Evolutionary conservation across 176 grass and related monocot genomes (phyloP), one percentile per base, ranked within the genome.

Genomic region (Echinochloa phyllopogon): DNA sequence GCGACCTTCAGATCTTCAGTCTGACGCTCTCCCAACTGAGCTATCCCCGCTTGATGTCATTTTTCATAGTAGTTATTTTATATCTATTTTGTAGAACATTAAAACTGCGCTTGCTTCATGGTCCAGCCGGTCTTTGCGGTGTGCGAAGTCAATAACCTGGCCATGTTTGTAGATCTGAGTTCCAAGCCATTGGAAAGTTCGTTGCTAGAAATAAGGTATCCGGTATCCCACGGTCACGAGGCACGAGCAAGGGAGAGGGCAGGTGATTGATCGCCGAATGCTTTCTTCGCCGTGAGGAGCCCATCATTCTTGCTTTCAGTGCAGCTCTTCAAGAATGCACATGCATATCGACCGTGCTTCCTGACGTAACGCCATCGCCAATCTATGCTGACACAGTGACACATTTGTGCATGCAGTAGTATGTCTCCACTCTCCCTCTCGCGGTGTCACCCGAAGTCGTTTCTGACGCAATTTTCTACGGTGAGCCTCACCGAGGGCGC

Each of bases 1-100:
- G 85, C 93, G 93, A 94, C 91, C 93, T 98, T 98, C 93, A 95
- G 87, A 98, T 95, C 89, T 95, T 98, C 91, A 95, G 93, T 92
- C 91, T 95, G 93, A 98, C 93, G 91, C 93, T 98, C 91, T 95
- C 93, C 96, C 93, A 95, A 92, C 91, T 92, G 96, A 95, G 89
- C 72, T 74, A 74, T 74, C 49, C 72, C 48, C 25, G 45, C 18
- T 2, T 41, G 25, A 37, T 65, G 29, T n/a, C n/a, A n/a, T n/a
- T n/a, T n/a, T n/a, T n/a, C n/a, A n/a, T n/a, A n/a, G n/a, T n/a
- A n/a, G n/a, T n/a, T n/a, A n/a, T n/a, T n/a, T n/a, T n/a, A n/a
- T n/a, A n/a, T n/a, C n/a, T n/a, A n/a, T n/a, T n/a, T n/a, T n/a
- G n/a, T n/a, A n/a, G n/a, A n/a, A n/a, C n/a, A n/a, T n/a, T n/a